Percentiles rank a stretch among this genome's conserved stretches.
Evolutionary conservation across 768 basidiomycete species (phyloP).

Genomic region (Trametes cubensis): DNA sequence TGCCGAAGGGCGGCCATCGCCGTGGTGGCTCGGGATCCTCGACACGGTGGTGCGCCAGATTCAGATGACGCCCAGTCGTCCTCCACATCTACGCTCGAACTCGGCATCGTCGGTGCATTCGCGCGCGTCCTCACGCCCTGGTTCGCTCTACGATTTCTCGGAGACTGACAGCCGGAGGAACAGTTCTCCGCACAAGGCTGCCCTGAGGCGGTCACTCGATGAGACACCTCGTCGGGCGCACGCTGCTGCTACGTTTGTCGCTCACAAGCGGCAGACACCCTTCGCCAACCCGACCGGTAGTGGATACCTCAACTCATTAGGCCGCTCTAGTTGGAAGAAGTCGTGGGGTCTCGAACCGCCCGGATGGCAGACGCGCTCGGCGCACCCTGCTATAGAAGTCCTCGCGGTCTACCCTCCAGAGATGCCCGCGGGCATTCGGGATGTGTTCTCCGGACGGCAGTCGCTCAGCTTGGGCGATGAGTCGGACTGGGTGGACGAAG

Average conservation of each 20-base stretch:
- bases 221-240: constrained; percentile 44
- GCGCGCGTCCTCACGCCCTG: constrained; percentile 71
- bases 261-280: constrained; percentile 79
- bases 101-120: constrained; percentile 83
- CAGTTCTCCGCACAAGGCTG: constrained; percentile 62
- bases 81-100: constrained; percentile 69
- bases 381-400: constrained; percentile 73
- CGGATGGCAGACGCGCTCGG: constrained; percentile 71
- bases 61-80: constrained; percentile 44
- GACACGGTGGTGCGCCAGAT: constrained; percentile 76
- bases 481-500: constrained; percentile 88
- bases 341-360: constrained; percentile 87
- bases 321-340: constrained; percentile 86
- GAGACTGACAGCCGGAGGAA: constrained; percentile 69
- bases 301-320: constrained; percentile 44
- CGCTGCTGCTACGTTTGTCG: constrained; percentile 67
- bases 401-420: constrained; percentile 64
- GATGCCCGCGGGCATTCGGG: constrained; percentile 54
- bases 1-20: constrained; percentile 74
- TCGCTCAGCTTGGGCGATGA: constrained; percentile 70
- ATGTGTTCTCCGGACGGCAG: constrained; percentile 77
- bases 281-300: constrained; percentile 58
- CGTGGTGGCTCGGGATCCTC: constrained; percentile 81
- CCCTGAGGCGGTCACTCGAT: constrained; percentile 52
- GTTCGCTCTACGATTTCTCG: constrained; percentile 76